Percentiles rank a stretch among this genome's conserved stretches.
Conservation (phyloP, 345 rosid genomes). For the Rhodamnia rubescens region DNA sequence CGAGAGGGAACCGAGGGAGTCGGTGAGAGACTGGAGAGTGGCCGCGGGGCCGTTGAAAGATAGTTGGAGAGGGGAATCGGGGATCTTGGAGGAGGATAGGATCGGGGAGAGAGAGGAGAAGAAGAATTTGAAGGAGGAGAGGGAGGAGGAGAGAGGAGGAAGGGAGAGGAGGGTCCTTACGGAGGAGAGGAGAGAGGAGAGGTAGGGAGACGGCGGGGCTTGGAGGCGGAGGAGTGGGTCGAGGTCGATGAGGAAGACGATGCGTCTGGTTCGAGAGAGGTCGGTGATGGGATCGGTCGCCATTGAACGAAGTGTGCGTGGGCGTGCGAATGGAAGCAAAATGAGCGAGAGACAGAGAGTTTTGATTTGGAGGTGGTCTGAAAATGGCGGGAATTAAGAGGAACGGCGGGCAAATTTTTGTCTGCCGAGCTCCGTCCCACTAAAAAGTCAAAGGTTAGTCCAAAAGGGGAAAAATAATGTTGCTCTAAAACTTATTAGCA, state of each 20-base stretch:
- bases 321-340: background rate
- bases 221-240: slow-evolving; percentile 42
- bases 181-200: slow-evolving; percentile 35
- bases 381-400: slow-evolving; percentile 17
- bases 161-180: slow-evolving; percentile 46
- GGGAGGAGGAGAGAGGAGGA: slow-evolving; percentile 42
- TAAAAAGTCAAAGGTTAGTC: background rate
- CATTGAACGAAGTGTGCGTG: slow-evolving; percentile 20
- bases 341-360: background rate
- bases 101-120: slow-evolving; percentile 84
- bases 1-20: slow-evolving; percentile 12
- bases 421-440: background rate
- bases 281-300: slow-evolving; percentile 17
- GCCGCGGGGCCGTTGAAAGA: slow-evolving; percentile 51
- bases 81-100: slow-evolving; percentile 79
- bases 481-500: too few species aligned
- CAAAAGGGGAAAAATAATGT: too few species aligned
- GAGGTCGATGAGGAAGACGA: slow-evolving; percentile 68
- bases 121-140: slow-evolving; percentile 75
- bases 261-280: slow-evolving; percentile 57
- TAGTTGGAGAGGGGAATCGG: slow-evolving; percentile 39
- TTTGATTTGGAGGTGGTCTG: background rate
- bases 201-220: slow-evolving; percentile 17
- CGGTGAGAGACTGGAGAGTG: slow-evolving; percentile 41
- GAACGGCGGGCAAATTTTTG: background rate